phyloP scores from a whole-genome alignment of 2,329 filamentous ascomycete genomes.

The Leptosphaerulina australis region DNA sequence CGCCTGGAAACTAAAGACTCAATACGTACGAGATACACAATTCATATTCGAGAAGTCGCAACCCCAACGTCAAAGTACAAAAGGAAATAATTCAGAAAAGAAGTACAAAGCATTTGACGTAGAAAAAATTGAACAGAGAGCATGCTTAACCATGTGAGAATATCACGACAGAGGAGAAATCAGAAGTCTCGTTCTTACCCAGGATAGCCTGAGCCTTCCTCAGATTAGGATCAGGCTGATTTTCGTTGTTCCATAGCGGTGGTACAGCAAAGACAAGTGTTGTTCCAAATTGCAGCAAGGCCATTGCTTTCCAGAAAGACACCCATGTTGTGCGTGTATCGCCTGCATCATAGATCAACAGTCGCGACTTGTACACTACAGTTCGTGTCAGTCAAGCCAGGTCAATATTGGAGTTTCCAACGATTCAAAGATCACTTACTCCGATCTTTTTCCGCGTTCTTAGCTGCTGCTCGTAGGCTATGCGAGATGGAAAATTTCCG shows the following conservation, averaged over 20 bases:
- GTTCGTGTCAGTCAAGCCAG: neutral
- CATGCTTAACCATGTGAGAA: no score
- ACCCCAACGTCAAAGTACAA: no score
- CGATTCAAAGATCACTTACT: slow-evolving; percentile 21
- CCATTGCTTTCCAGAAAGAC: slow-evolving; percentile 46
- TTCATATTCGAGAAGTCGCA: no score
- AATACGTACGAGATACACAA: no score
- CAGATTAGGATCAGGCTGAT: slow-evolving; percentile 39
- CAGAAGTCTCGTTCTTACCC: slow-evolving; percentile 29
- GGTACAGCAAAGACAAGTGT: slow-evolving; percentile 42
- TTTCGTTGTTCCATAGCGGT: slow-evolving; percentile 41
- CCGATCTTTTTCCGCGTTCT: slow-evolving; percentile 29
- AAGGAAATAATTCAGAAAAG: no score
- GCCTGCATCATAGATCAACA: slow-evolving; percentile 49
- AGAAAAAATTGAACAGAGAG: no score
- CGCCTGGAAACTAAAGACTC: no score
- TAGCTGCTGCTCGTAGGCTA: slow-evolving; percentile 27
- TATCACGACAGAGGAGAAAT: neutral
- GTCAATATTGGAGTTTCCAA: neutral
- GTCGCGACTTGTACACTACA: slow-evolving; percentile 34
- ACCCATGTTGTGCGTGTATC: slow-evolving; percentile 45
- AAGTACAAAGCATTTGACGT: no score
- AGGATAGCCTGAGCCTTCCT: slow-evolving; percentile 36
- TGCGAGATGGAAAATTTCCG: slow-evolving; percentile 42
- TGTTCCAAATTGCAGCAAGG: slow-evolving; percentile 44